Conservation (phyloP, 2,329 filamentous ascomycete genomes). For the Phialemonium atrogriseum region DNA sequence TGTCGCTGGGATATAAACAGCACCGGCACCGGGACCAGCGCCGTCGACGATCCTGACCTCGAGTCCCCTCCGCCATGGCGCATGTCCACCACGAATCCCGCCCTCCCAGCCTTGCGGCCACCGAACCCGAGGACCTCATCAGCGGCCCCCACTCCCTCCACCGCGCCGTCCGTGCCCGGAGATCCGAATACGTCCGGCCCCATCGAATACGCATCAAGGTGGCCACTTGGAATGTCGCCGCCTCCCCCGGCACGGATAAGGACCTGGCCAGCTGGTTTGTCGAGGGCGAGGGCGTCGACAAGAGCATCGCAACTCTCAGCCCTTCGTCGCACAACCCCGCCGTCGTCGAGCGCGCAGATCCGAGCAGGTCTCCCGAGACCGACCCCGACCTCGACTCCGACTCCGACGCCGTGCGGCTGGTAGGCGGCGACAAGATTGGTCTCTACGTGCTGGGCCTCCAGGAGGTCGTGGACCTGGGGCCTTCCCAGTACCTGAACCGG, state of each 20-base stretch:
- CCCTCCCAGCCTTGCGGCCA: too few species aligned
- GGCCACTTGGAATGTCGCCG: constrained; percentile 91
- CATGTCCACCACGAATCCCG: too few species aligned
- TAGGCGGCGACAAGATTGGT: constrained; percentile 63
- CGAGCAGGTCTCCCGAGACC: too few species aligned
- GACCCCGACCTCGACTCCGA: constrained; percentile 18
- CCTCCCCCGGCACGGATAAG: constrained; percentile 74
- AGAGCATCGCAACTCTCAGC: constrained; percentile 49
- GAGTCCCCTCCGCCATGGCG: too few species aligned
- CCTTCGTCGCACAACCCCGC: constrained; percentile 26
- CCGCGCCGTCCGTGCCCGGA: constrained; percentile 60
- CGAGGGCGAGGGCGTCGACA: constrained; percentile 61
- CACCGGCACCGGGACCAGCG: too few species aligned
- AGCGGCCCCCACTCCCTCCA: constrained; percentile 50
- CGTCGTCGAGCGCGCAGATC: constrained; percentile 25
- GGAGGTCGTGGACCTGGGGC: constrained; percentile 81
- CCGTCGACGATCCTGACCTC: too few species aligned
- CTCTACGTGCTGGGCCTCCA: constrained; percentile 88
- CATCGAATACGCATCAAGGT: constrained; percentile 77
- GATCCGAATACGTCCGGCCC: constrained; percentile 69
- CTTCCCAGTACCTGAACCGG: constrained; percentile 65
- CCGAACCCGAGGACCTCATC: constrained; percentile 36
- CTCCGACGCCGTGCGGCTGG: constrained; percentile 30
- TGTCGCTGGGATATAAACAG: too few species aligned
- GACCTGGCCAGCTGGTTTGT: constrained; percentile 89